Evolutionary conservation across 148 eudicot genomes (phyloP), one percentile per base, ranked within the genome.

Genomic region (Linanthus parryae): DNA sequence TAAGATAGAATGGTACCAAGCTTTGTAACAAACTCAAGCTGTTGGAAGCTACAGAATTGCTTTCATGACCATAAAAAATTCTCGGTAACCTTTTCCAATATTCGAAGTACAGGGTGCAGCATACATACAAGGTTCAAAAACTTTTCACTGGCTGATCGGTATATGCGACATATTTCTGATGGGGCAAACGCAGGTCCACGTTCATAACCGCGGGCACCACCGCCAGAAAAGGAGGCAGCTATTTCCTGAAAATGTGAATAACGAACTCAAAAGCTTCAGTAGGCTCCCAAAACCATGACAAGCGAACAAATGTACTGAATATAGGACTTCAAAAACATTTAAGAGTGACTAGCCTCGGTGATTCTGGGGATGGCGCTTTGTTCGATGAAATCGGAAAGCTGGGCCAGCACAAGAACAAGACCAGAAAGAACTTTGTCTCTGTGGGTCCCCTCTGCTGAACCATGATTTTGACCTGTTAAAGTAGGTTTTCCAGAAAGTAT

Each of bases 281-380:
- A 35, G 48, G 24, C 54, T 8, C 8, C 23, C 16, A 16, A 47
- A 36, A 16, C 17, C 12, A 14, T 8, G 34, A 51, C 31, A 31
- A 12, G 27, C 15, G 37, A 1, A 21, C 47, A 30, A 48, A 28
- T 29, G 26, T 2, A n/a, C 6, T 20, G 8, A n/a, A 33, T 39
- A 9, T 12, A 5, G 15, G 27, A 5, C 58, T 7, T 34, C n/a
- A 44, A 3, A 33, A 52, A 26, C 46, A 58, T 52, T 43, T 58
- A 41, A 36, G 45, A 57, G 56, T 16, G 57, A 37, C 87, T 71
- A 65, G 68, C 99, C 96, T 88, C 99, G 0, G 95, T 88, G 58
- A 88, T 80, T 88, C 91, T 73, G 65, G 99, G 91, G 66, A 84
- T 78, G 61, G 96, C 94, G 74, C 59, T 82, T 73, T 85, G 99